Conservation (phyloP, 2,329 filamentous ascomycete genomes). For the Beauveria sp. region DNA sequence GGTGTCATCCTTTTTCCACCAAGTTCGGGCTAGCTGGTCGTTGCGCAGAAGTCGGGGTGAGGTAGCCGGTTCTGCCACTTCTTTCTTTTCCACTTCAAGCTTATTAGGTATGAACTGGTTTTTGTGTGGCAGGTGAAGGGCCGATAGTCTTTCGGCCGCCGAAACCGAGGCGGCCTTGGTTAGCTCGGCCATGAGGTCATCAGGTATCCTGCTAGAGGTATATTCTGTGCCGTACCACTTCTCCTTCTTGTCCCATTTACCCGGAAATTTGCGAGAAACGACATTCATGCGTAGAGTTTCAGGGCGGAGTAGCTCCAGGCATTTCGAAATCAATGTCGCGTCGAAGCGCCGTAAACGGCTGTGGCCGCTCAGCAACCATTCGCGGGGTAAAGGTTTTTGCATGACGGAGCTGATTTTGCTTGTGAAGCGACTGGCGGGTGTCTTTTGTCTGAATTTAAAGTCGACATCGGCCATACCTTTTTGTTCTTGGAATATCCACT, state of each 20-base stretch:
- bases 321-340: constrained; percentile 64
- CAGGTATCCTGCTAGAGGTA: constrained; percentile 69
- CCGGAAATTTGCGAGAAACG: constrained; percentile 75
- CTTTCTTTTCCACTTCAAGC: constrained; percentile 90
- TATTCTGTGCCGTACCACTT: constrained; percentile 99
- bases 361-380: constrained; percentile 78
- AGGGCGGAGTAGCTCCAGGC: constrained; percentile 65
- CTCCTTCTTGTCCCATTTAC: constrained; percentile 79
- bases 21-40: constrained; percentile 70
- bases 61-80: constrained; percentile 66
- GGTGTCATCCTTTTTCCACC: constrained; percentile 98
- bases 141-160: constrained; percentile 51
- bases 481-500: constrained; percentile 93
- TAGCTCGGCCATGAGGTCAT: constrained; percentile 66
- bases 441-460: constrained; percentile 93
- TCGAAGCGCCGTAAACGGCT: constrained; percentile 74
- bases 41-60: constrained; percentile 78
- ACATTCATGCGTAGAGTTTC: constrained; percentile 86
- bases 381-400: constrained; percentile 81
- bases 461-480: constrained; percentile 85
- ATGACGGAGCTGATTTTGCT: constrained; percentile 79
- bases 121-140: constrained; percentile 79
- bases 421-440: constrained; percentile 79
- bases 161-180: constrained; percentile 53
- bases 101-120: constrained; percentile 95